phyloP scores from a whole-genome alignment of 768 basidiomycete genomes.

The Mycena amicta region DNA sequence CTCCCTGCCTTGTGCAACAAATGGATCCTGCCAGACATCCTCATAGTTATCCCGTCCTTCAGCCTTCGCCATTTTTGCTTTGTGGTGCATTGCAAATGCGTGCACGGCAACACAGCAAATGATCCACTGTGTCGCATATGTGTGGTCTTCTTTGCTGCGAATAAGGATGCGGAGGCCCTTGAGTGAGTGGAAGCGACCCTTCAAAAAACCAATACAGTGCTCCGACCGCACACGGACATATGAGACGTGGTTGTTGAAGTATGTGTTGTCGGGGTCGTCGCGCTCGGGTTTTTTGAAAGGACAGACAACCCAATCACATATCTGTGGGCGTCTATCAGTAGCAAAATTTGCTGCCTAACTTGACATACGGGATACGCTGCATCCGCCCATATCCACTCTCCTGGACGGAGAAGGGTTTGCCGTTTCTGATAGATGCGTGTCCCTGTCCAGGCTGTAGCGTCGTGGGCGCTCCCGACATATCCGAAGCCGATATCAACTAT shows the following conservation, averaged over 20 bases:
- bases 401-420: constrained; percentile 13
- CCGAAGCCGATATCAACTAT: constrained; percentile 40
- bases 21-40: neutral
- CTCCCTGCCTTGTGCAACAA: neutral
- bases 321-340: too few species aligned
- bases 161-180: neutral
- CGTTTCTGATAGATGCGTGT: constrained; percentile 29
- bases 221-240: neutral
- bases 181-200: constrained; percentile 1
- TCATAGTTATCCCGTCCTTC: neutral
- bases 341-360: too few species aligned
- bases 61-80: neutral
- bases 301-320: neutral
- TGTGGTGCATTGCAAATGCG: constrained; percentile 1
- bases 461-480: constrained; percentile 37
- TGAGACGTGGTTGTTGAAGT: constrained; percentile 2
- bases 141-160: neutral
- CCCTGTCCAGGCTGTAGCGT: constrained; percentile 36
- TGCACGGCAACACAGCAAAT: neutral
- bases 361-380: constrained; percentile 34
- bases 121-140: constrained; percentile 1
- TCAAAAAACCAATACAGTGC: constrained; percentile 2
- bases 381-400: constrained; percentile 35
- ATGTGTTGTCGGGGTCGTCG: neutral
- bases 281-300: neutral